Evolutionary conservation across 1,284 basidiomycete species (phyloP), one percentile per base, ranked within the genome.

Genomic region (Chondrostereum purpureum): DNA sequence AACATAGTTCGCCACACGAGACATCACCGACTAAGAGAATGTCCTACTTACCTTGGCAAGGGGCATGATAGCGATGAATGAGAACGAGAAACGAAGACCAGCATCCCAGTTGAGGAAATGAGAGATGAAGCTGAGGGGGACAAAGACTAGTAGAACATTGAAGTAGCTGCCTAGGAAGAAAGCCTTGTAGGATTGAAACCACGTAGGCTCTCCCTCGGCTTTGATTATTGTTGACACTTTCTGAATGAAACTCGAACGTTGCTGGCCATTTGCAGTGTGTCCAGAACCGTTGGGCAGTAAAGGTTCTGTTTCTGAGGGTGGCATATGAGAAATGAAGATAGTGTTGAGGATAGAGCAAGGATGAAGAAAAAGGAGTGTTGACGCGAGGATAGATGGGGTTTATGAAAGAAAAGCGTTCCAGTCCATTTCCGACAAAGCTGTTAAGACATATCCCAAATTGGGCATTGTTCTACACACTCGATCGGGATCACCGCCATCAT

Each of bases 61-160:
- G n/a, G 91, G 91, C 44, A 94, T 73, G 54, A 95, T 92, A 5
- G 90, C 87, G 33, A 92, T 58, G 63, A 94, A 95, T 49, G 85
- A 88, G 59, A 89, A 86, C 4, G 67, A 65, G 58, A 94, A 95
- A n/a, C 88, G 78, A 35, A 86, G 70, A 6, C 78, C 83, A n/a
- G 87, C 85, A 66, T 89, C 85, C 88, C 86, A 89, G 53, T 80
- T 56, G 13, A 77, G 55, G 51, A 73, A 64, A 60, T 87, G 77
- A 27, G 88, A 72, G 16, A 83, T 47, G 39, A 82, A 65, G 50
- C 79, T 77, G 53, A 94, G 65, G 34, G 89, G 88, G 6, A 90
- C 75, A 51, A 84, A 85, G 42, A 92, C 55, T 42, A 93, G 78
- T 40, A 93, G 70, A 39, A 90, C 39, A 61, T 93, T 94, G 58